These are phyloP conservation scores for Clonostachys chloroleuca DNA, from an alignment of 2,329 filamentous ascomycete species.

Conservation along the genomic window DNA sequence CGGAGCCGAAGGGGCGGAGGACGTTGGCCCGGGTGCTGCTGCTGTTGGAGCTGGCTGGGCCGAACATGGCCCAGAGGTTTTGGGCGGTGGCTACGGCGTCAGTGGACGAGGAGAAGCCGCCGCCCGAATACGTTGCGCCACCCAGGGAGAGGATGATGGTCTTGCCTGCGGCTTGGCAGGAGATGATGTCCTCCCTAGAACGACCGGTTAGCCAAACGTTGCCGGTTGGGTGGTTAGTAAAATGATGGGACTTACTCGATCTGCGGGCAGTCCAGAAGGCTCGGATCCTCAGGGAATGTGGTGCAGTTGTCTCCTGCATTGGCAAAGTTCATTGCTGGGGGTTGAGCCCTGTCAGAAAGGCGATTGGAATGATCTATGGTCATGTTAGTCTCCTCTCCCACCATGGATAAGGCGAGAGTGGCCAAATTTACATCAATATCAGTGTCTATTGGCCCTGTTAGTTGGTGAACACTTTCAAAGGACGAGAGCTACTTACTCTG, in stretches of 20 bases:
- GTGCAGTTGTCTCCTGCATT: conserved; percentile 60
- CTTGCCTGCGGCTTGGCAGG: conserved; percentile 62
- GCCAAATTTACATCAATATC: conserved; percentile 36
- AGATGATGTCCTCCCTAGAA: conserved; percentile 41
- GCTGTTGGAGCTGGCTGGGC: conserved; percentile 41
- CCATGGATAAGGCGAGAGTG: conserved; percentile 11
- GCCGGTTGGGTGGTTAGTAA: background rate
- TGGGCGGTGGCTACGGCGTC: conserved; percentile 53
- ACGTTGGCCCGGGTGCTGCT: conserved; percentile 12
- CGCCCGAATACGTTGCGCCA: conserved; percentile 65
- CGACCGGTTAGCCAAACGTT: background rate
- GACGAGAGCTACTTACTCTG: conserved; percentile 33
- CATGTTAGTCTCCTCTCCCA: conserved; percentile 8
- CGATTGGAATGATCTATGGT: conserved; percentile 50
- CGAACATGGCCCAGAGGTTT: conserved; percentile 67
- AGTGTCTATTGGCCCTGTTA: conserved; percentile 21
- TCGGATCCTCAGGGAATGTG: conserved; percentile 46
- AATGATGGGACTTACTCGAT: conserved; percentile 47
- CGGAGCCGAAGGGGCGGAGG: conserved; percentile 62
- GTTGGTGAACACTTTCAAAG: background rate
- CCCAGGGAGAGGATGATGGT: conserved; percentile 70
- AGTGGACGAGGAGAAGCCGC: conserved; percentile 50
- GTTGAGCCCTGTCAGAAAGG: conserved; percentile 57
- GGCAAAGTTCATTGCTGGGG: conserved; percentile 58
- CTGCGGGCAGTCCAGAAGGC: conserved; percentile 56